Evolutionary conservation across 345 rosid genomes (phyloP).

Genomic region (Linum usitatissimum): DNA sequence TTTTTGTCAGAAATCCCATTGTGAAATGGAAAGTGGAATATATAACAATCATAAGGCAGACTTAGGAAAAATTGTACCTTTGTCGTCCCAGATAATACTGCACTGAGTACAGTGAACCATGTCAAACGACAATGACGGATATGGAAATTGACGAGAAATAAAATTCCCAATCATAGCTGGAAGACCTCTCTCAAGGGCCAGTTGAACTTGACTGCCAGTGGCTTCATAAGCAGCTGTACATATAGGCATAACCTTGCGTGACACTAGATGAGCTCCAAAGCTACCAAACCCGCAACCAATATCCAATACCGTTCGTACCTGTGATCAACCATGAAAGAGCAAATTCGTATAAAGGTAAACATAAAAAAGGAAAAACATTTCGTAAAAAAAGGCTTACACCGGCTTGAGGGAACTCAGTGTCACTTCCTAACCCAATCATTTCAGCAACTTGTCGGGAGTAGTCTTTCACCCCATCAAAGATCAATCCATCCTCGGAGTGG

Average conservation of each 20-base stretch:
- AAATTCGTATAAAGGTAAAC: constrained; percentile 5
- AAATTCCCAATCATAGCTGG: constrained; percentile 94
- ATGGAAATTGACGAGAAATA: constrained; percentile 74
- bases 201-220: constrained; percentile 94
- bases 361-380: not conserved
- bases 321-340: constrained; percentile 10
- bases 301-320: constrained; percentile 76
- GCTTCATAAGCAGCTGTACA: constrained; percentile 90
- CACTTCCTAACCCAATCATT: constrained; percentile 93
- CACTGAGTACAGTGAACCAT: constrained; percentile 99
- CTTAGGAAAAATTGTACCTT: constrained; percentile 36
- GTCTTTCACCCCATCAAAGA: constrained; percentile 90
- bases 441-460: constrained; percentile 92
- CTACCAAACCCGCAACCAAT: constrained; percentile 98
- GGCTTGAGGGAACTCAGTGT: constrained; percentile 76
- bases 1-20: constrained; percentile 14
- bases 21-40: no score
- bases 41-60: no score
- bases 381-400: constrained; percentile 54
- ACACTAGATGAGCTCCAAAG: constrained; percentile 88
- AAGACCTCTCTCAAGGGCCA: constrained; percentile 96
- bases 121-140: constrained; percentile 77
- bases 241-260: constrained; percentile 68
- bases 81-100: constrained; percentile 73
- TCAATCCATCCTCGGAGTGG: constrained; percentile 78